Base-by-base conservation (phyloP, 352 stramenopile genomes). In the Globisporangium paddicum region DNA sequence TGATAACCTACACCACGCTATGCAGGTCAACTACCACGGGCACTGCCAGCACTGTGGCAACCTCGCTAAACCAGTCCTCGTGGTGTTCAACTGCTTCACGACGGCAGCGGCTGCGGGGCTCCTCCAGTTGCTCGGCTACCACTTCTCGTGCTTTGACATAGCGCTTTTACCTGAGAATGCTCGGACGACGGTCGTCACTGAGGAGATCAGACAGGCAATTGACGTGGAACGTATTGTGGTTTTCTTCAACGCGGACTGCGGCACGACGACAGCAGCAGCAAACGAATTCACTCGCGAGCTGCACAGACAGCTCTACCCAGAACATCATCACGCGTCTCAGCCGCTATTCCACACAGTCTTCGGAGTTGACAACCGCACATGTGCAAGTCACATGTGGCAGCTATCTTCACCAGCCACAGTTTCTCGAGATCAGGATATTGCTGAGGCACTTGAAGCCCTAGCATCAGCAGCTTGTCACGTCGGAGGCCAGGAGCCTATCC, bases 171-270 rank as follows among this genome's bases (percentile, higher is more conserved):
- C 38, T 63, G 23, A 40, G 37, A 14, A 53, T 41, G 23, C 2
- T 21, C 14, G 41, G 16, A 14, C 3, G 18, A 28, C 1, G 54
- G 1, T 4, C 3, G n/a, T 25, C 25, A n/a, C 6, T 9, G 42
- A 42, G 25, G 55, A 55, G 16, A 34, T 62, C 34, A 35, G 35
- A 3, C 32, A 62, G 46, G 45, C 55, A 9, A 47, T 77, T 26
- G 58, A 75, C 32, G 63, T 62, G 37, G 48, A 72, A 55, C 64
- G 58, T 2, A 60, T 74, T 18, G 59, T 58, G 1, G 62, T 76
- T 8, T 25, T 78, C 2, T 68, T 64, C 49, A 74, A 72, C 30
- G 67, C 64, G 11, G 61, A 74, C 52, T 75, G 60, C 56, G 72
- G 72, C 2, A 37, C 60, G 1, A 81, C 72, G 5, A 55, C 69